Evolutionary conservation across 495 filamentous ascomycete genomes (phyloP).

Genomic region (Xylaria scruposa): DNA sequence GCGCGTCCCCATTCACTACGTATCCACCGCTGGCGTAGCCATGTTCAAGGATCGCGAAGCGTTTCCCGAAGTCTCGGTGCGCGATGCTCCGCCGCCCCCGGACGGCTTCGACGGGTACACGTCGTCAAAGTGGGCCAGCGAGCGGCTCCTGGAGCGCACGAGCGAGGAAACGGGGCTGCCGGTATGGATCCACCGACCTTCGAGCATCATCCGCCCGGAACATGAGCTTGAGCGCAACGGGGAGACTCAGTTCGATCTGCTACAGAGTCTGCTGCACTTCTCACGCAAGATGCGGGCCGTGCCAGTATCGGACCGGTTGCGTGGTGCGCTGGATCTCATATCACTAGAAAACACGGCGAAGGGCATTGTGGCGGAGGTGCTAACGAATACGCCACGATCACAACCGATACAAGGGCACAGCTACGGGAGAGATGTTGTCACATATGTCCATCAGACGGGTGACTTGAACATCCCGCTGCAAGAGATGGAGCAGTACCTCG

Average conservation of each 20-base stretch:
- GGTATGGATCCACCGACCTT: conserved; percentile 35
- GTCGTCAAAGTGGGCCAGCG: too few relatives aligned
- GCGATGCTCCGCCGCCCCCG: too few relatives aligned
- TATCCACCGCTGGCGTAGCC: too few relatives aligned
- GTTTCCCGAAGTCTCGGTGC: too few relatives aligned
- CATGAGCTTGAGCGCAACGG: conserved; percentile 25
- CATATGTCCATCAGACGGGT: conserved; percentile 18
- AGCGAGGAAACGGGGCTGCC: not conserved
- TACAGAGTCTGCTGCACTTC: conserved; percentile 27
- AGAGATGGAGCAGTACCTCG: not conserved
- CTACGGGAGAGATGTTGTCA: not conserved
- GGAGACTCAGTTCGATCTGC: conserved; percentile 5
- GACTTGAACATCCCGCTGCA: not conserved
- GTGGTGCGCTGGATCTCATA: conserved; percentile 32
- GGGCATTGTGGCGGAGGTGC: not conserved
- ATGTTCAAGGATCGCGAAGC: too few relatives aligned
- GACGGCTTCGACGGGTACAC: too few relatives aligned
- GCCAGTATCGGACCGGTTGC: conserved; percentile 12
- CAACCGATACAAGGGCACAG: not conserved
- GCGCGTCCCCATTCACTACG: too few relatives aligned
- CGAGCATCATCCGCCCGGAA: conserved; percentile 30
- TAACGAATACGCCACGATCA: not conserved
- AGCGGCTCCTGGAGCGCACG: too few relatives aligned
- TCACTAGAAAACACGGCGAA: conserved; percentile 14
- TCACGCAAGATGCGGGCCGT: conserved; percentile 24